Evolutionary conservation across 805 yeast genomes (phyloP).

Genomic region (Danielozyma ontarioensis): DNA sequence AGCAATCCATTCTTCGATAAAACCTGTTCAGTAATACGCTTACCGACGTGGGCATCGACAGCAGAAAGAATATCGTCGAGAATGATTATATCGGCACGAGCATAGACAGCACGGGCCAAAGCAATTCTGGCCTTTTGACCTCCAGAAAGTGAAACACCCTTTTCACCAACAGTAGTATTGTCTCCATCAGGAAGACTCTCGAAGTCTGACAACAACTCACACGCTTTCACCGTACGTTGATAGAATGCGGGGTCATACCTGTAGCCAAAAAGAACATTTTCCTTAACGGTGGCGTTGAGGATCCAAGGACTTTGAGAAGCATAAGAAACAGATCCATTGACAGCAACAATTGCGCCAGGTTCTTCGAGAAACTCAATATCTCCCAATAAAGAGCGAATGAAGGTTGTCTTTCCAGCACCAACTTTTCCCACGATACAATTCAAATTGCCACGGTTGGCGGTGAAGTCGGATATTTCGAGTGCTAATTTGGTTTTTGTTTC

Average conservation of each 20-base stretch:
- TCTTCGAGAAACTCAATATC: constrained; percentile 9
- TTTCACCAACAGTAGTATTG: constrained; percentile 23
- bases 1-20: constrained; percentile 18
- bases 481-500: no score
- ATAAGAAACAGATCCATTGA: constrained; percentile 20
- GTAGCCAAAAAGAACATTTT: constrained; percentile 22
- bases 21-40: constrained; percentile 19
- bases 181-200: constrained; percentile 24
- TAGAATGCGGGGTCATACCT: constrained; percentile 16
- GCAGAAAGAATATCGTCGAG: constrained; percentile 23
- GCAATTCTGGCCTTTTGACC: constrained; percentile 26
- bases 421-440: constrained; percentile 22
- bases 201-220: constrained; percentile 20
- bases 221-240: constrained; percentile 17
- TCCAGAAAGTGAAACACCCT: constrained; percentile 25
- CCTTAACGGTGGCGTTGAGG: constrained; percentile 19
- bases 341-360: constrained; percentile 4
- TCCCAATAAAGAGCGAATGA: constrained; percentile 20
- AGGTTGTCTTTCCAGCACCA: constrained; percentile 22
- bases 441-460: constrained; percentile 19
- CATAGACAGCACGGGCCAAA: constrained; percentile 24
- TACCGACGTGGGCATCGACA: constrained; percentile 26
- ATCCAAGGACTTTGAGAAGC: constrained; percentile 24
- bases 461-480: constrained; percentile 14
- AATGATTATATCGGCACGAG: constrained; percentile 21